These are phyloP conservation scores for Diaporthe citri DNA, from an alignment of 2,329 filamentous ascomycete species.

Conservation along the genomic window DNA sequence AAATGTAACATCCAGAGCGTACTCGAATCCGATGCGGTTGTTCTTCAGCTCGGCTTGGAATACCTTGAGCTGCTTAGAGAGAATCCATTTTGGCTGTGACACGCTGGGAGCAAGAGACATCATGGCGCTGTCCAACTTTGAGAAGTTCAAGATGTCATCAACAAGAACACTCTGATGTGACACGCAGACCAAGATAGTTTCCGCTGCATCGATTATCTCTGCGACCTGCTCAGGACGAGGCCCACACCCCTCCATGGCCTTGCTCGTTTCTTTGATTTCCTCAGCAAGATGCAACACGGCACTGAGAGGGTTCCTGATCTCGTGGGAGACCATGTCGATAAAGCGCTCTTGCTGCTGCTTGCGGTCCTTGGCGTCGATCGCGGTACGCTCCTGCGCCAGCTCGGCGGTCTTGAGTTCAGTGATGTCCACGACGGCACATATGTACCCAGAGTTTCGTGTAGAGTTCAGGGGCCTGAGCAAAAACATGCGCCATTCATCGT, in stretches of 20 bases:
- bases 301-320: conserved; percentile 32
- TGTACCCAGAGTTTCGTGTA: neutral
- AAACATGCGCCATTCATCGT: conserved; percentile 31
- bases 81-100: conserved; percentile 14
- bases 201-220: conserved; percentile 25
- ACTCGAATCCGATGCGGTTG: conserved; percentile 15
- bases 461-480: conserved; percentile 19
- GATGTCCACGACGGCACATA: conserved; percentile 28
- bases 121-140: conserved; percentile 32
- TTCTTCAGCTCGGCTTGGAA: conserved; percentile 30
- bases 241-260: neutral
- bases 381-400: conserved; percentile 17
- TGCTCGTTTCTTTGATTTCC: conserved; percentile 25
- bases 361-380: conserved; percentile 22
- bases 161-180: conserved; percentile 32
- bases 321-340: conserved; percentile 33
- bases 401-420: conserved; percentile 28
- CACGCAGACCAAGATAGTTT: conserved; percentile 22
- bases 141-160: conserved; percentile 30
- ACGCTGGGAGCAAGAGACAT: conserved; percentile 26
- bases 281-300: conserved; percentile 24
- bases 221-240: neutral
- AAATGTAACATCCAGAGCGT: neutral
- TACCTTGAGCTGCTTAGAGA: conserved; percentile 28
- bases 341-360: conserved; percentile 36